Base-by-base conservation (phyloP, 352 stramenopile genomes). In the Pythium dissotocum region DNA sequence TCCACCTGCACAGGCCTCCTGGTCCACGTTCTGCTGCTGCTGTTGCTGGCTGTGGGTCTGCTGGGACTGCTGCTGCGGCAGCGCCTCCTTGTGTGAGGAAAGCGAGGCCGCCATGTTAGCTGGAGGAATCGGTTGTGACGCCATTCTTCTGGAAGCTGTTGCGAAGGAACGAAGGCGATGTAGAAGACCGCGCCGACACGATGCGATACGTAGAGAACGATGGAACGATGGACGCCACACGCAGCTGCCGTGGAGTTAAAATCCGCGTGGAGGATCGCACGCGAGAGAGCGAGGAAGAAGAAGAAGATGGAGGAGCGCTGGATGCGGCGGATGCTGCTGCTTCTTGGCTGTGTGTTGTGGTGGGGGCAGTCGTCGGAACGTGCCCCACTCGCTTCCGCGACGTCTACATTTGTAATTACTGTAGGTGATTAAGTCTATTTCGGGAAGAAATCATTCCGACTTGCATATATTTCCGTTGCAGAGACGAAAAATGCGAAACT, bases 21-120 rank as follows among this genome's bases (percentile, higher is more conserved):
- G n/a, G 16, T 32, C 38, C 2, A 52, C 56, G 44, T 66, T 24
- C 51, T 65, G 59, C 53, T 74, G 61, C 16, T 51, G 32, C 26
- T 82, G 69, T 28, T 72, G 53, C 6, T 53, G 40, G 30, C 78
- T 62, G n/a, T 63, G 36, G 8, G 67, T 38, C 46, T 73, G 58
- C 35, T 72, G 69, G 16, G 24, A 55, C 24, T 56, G 30, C 18
- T 57, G 58, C 28, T 48, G 44, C 46, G 60, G 36, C 28, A 69
- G 7, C 26, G 62, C 42, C 0, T 58, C 56, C 12, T 58, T 63
- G 62, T 74, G 68, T 18, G 30, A 38, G 30, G 58, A 65, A 35
- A 74, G 26, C 40, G 68, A 69, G 16, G 61, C 58, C 26, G 68
- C 57, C 68, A 74, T 70, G 18, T 32, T 59, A 10, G 62, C 51